Evolutionary conservation across 495 filamentous ascomycete species (phyloP), one percentile per base, ranked within the genome.

Genomic region (Talaromyces ruber): DNA sequence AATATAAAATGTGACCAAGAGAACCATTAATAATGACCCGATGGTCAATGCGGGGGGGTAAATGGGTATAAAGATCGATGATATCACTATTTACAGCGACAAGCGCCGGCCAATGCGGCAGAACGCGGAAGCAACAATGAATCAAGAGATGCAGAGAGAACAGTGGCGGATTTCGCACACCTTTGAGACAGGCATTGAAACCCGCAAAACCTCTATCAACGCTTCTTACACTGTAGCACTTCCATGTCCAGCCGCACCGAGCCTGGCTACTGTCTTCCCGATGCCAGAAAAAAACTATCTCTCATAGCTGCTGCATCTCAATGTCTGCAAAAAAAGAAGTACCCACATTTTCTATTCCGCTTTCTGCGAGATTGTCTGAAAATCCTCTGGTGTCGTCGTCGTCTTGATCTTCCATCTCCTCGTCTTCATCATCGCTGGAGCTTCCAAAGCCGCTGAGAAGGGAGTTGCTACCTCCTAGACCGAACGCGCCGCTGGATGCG

Each of bases 361-460:
- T 73, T 61, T 74, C 70, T 12, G 76, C 69, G 57, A 66, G 59
- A 66, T 66, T 63, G 47, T 74, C 70, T 50, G 64, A 65, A 52
- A 70, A 30, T 59, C 71, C 68, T 63, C 70, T 71, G 24, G 26
- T 29, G 26, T 65, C 66, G 11, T 85, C 84, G 63, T 94, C 92
- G 62, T 88, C 90, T 56, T 93, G 88, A 67, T 93, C 92, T 59
- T 92, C 89, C 83, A 90, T 87, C 64, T 98, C 94, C 66, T 97
- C 94, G 64, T 98, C 94, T 61, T 98, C 94, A 66, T 97, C 94
- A 65, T 96, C 92, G 68, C 92, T 97, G 12, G 91, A 96, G 75
- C 89, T 94, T 65, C 89, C 92, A 72, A 98, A 98, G n/a, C 91
- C 93, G 70, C 90, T 94, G 61, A 92, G 80, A n/a, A 96, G 77